These are phyloP conservation scores for Limnomonas spitsbergensis DNA, from an alignment of 139 green algal species.

Conservation along the genomic window DNA sequence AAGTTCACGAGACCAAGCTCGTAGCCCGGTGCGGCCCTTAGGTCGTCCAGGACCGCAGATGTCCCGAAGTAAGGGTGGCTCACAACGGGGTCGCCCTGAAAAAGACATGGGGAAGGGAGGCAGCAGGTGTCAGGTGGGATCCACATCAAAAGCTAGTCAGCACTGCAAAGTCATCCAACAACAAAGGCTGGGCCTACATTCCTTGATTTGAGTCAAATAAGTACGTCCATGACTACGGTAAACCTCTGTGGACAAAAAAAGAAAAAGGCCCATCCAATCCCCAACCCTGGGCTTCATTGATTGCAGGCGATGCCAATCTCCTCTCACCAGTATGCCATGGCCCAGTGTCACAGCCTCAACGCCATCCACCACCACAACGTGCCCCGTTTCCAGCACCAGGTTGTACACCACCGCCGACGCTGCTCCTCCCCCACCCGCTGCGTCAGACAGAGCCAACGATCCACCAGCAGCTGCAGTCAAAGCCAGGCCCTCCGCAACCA, in stretches of 20 bases:
- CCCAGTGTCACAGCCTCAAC: constrained; percentile 9
- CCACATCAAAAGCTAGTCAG: too few species aligned
- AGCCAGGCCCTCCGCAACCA: not conserved
- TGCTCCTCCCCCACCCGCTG: too few species aligned
- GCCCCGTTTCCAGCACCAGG: not conserved
- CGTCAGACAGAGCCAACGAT: too few species aligned
- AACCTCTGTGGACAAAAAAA: not conserved
- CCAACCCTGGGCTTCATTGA: too few species aligned
- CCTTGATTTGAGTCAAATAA: not conserved
- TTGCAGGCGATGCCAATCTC: too few species aligned
- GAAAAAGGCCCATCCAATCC: too few species aligned
- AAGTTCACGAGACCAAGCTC: not conserved
- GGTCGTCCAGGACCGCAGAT: not conserved
- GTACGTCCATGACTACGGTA: not conserved
- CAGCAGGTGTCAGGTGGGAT: too few species aligned
- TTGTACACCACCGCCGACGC: too few species aligned
- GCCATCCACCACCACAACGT: constrained; percentile 3
- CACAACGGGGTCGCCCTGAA: constrained; percentile 16
- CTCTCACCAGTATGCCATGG: not conserved
- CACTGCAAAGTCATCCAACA: not conserved
- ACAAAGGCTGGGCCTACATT: not conserved
- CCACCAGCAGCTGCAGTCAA: too few species aligned
- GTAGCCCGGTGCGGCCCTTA: not conserved
- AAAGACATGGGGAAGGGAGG: not conserved
- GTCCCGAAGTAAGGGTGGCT: constrained; percentile 1